Conservation (phyloP, 208 protist genomes). For the Leishmania braziliensis region DNA sequence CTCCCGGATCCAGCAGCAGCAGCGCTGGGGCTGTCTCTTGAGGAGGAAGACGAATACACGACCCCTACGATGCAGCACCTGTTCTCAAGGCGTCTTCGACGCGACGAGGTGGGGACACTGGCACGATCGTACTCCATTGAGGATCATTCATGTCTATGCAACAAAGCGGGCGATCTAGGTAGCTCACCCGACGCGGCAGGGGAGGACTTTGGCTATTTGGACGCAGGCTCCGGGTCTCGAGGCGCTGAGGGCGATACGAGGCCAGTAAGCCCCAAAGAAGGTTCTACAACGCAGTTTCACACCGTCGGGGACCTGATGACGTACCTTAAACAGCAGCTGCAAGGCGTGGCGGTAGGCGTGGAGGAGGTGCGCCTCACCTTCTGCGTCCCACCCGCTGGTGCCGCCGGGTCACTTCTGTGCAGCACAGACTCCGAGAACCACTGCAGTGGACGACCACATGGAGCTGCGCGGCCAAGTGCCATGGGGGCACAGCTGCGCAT, state of each 20-base stretch:
- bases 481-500: neutral
- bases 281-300: constrained; percentile 18
- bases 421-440: neutral
- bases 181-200: neutral
- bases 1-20: neutral
- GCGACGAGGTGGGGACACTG: constrained; percentile 8
- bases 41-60: neutral
- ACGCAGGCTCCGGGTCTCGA: neutral
- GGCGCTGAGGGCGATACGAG: neutral
- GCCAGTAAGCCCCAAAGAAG: neutral
- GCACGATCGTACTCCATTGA: constrained; percentile 32
- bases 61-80: neutral
- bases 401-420: neutral
- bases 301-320: constrained; percentile 38
- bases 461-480: neutral
- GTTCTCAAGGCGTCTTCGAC: neutral
- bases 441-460: constrained; percentile 1
- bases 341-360: constrained; percentile 30
- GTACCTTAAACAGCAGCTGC: constrained; percentile 40
- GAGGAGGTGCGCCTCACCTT: constrained; percentile 36
- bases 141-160: constrained; percentile 16
- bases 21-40: neutral
- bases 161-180: neutral
- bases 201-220: neutral
- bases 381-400: constrained; percentile 25